Base-by-base conservation (phyloP, 495 filamentous ascomycete species). In the Daldinia vernicosa region DNA sequence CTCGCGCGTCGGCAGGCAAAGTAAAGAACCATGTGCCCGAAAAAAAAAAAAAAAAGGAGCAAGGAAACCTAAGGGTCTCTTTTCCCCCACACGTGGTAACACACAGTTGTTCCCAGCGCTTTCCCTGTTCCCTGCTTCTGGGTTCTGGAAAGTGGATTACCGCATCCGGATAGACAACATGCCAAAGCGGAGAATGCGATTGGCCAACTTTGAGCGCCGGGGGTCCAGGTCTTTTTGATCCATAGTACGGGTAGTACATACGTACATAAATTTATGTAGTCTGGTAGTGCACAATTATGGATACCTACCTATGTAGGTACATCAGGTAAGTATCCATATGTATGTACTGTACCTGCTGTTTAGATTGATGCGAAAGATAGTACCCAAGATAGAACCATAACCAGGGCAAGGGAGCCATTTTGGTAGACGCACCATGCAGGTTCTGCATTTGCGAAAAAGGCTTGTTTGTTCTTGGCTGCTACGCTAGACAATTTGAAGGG, bases 391-490 rank as follows among this genome's bases (percentile, higher is more conserved):
- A 47, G 43, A 47, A 3, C 8, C 17, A 8, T 22, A 22, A 24
- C 4, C 9, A 47, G 54, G 27, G 24, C 26, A 52, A 53, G 32
- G 8, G 24, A 47, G 64, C 43, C 19, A 22, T 47, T 47, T 24
- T 47, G 9, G 64, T 43, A 24, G 35, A 67, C 67, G 59, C 69
- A 56, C 57, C 63, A 63, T 72, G 69, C 69, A 67, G 60, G 54
- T 55, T 33, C 58, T 64, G 69, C 69, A 72, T 72, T 64, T 64
- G 53, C 59, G 45, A 67, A 71, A 71, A 71, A 70, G 59, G 69
- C 69, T 72, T 72, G 54, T 72, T 72, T 72, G 58, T 40, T 6
- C 69, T 67, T 72, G 69, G 69, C 69, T 67, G 39, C 30, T n/a
- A 72, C 64, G 63, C 60, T 67, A 65, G 55, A 24, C 14, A 35